Evolutionary conservation across 306 rosid species (phyloP).

Genomic region (Malus sylvestris): DNA sequence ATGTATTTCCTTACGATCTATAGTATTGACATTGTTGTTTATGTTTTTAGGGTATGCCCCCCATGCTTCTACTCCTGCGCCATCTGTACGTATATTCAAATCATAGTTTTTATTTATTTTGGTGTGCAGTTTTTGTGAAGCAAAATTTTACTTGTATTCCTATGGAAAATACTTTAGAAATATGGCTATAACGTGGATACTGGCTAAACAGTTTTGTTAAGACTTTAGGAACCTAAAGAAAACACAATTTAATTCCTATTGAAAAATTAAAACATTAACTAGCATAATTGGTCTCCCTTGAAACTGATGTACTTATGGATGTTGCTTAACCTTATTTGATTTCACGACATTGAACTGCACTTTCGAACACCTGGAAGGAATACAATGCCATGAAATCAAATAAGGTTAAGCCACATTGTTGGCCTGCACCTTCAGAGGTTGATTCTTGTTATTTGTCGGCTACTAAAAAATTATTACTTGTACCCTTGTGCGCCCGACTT

Average conservation of each 20-base stretch:
- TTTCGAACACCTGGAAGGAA: background rate
- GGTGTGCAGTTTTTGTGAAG: background rate
- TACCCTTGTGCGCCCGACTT: too few relatives aligned
- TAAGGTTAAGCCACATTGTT: background rate
- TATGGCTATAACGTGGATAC: background rate
- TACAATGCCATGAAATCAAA: background rate
- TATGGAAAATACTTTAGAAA: too few relatives aligned
- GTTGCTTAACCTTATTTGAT: background rate
- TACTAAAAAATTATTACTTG: background rate
- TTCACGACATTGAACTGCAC: background rate
- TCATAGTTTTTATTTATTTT: background rate
- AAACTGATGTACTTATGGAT: background rate
- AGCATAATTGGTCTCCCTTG: background rate
- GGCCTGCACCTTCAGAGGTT: background rate
- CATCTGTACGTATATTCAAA: conserved; percentile 30
- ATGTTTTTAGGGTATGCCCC: conserved; percentile 24
- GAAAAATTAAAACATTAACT: background rate
- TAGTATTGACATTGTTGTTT: background rate
- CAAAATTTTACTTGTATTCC: background rate
- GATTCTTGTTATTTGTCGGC: background rate
- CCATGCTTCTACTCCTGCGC: conserved; percentile 12
- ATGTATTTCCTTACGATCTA: background rate
- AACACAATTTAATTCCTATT: background rate
- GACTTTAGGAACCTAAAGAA: background rate
- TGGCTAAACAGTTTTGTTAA: background rate